phyloP scores from a whole-genome alignment of 805 yeast species.

The Sugiyamaella floridensis region DNA sequence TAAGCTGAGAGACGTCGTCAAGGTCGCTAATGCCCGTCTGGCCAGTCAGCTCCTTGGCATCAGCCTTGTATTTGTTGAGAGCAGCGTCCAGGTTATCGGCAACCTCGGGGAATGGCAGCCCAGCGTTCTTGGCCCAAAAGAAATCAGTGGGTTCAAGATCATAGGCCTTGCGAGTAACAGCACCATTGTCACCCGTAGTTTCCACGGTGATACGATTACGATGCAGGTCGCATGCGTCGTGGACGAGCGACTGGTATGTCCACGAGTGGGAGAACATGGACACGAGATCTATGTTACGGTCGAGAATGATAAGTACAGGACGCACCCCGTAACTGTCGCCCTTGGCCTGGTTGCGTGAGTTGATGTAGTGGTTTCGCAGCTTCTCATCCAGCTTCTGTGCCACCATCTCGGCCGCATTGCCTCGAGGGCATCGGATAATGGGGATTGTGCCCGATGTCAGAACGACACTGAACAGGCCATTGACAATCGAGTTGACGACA shows the following conservation, averaged over 20 bases:
- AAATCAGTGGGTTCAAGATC: slow-evolving; percentile 92
- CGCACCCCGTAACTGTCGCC: slow-evolving; percentile 39
- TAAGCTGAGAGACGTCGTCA: slow-evolving; percentile 58
- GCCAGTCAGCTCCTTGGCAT: slow-evolving; percentile 78
- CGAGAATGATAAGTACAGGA: slow-evolving; percentile 73
- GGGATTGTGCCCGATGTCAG: slow-evolving; percentile 78
- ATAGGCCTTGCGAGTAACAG: slow-evolving; percentile 46
- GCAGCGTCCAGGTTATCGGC: slow-evolving; percentile 92
- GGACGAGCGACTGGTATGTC: slow-evolving; percentile 95
- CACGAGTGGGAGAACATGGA: slow-evolving; percentile 96
- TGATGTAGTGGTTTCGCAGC: slow-evolving; percentile 78
- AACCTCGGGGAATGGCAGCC: slow-evolving; percentile 95
- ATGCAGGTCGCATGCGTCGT: slow-evolving; percentile 78
- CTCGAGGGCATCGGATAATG: slow-evolving; percentile 80
- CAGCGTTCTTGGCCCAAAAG: slow-evolving; percentile 81
- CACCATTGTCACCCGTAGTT: slow-evolving; percentile 28
- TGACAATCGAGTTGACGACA: slow-evolving; percentile 64
- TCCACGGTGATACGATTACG: slow-evolving; percentile 56
- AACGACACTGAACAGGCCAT: slow-evolving; percentile 72
- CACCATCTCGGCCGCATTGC: slow-evolving; percentile 93
- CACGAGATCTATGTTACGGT: slow-evolving; percentile 82
- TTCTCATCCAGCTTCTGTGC: slow-evolving; percentile 80
- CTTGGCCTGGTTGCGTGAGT: slow-evolving; percentile 34
- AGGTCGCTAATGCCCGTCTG: slow-evolving; percentile 67
- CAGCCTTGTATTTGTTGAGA: slow-evolving; percentile 70